Base-by-base conservation (phyloP, 2,329 filamentous ascomycete genomes). In the Stemphylium beticola region DNA sequence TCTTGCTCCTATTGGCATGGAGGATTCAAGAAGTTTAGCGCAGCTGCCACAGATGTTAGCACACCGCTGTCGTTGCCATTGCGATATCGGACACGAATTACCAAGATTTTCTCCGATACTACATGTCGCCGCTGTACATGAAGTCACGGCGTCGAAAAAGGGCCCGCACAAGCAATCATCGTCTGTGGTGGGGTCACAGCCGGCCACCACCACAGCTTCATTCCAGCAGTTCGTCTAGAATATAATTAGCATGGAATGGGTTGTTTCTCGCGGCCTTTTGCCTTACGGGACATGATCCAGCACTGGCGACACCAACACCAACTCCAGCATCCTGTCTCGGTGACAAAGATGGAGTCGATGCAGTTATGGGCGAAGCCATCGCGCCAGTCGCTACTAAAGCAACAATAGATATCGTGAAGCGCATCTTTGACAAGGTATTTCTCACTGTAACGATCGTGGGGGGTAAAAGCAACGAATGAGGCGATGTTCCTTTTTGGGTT, bases 141-240 rank as follows among this genome's bases (percentile, higher is more conserved):
- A 34, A 7, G 70, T 71, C 20, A 74, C 70, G 8, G 57, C 57
- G 39, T 74, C 66, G 42, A 74, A 71, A 55, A 74, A 74, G 4
- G 57, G 49, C 7, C 70, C 72, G 43, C 72, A 74, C 20, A 74
- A 43, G 40, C 72, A 74, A 8, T 56, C 56, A 15, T 74, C 69
- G 53, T 68, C 65, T 15, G 20, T 39, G 20, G 72, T 69, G 4
- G 72, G 72, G 42, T 74, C 69, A 49, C 72, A 74, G 3, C 47
- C 52, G 24, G 66, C 68, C 32, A 57, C 42, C 26, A 47, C 64
- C 17, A 65, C 71, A 4, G 64, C 64, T 53, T 72, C 65, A 36
- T 74, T 72, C 71, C 71, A 74, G 53, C 72, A 74, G 29, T 70
- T 61, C 48, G 57, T 58, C 72, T 74, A 39, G 26, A 10, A 6